Conservation (phyloP, 441 rosid species). For the Flueggea neowawraea region DNA sequence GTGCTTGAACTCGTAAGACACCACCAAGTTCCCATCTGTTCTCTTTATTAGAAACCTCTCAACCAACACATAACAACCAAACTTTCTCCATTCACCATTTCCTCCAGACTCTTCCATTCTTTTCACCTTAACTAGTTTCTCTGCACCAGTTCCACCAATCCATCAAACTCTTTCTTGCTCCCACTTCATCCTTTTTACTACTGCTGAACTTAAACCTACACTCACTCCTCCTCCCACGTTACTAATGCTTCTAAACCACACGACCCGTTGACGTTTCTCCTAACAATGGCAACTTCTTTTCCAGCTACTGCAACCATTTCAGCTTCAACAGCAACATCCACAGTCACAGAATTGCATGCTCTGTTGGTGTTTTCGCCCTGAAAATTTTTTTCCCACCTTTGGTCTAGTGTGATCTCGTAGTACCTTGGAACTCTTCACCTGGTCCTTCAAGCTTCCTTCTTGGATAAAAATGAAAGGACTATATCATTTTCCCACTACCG, state of each 20-base stretch:
- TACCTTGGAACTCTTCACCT: conserved; percentile 34
- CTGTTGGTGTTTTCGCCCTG: conserved; percentile 10
- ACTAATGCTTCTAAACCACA: conserved; percentile 26
- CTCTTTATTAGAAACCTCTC: conserved; percentile 47
- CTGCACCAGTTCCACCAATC: conserved; percentile 10
- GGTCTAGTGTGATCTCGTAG: conserved; percentile 50
- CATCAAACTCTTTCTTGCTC: conserved; percentile 41
- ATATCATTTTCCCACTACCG: conserved; percentile 56
- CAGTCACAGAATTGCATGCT: conserved; percentile 12
- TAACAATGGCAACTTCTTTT: conserved; percentile 8
- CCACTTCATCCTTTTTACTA: conserved; percentile 51
- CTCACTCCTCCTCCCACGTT: conserved; percentile 15
- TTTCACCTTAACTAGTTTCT: conserved; percentile 18
- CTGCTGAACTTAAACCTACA: conserved; percentile 31
- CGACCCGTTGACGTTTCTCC: conserved; percentile 11
- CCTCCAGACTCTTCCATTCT: conserved; percentile 26
- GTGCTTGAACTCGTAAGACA: conserved; percentile 34
- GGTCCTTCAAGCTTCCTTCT: conserved; percentile 32
- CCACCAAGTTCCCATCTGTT: conserved; percentile 33
- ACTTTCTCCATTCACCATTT: conserved; percentile 30
- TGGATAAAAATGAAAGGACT: conserved; percentile 58
- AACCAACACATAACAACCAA: conserved; percentile 36
- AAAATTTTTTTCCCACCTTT: conserved; percentile 47
- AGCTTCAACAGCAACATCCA: conserved; percentile 15
- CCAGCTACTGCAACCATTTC: too few relatives aligned